phyloP scores from a whole-genome alignment of 805 yeast species.

The Tetrapisispora namnaoensis region DNA sequence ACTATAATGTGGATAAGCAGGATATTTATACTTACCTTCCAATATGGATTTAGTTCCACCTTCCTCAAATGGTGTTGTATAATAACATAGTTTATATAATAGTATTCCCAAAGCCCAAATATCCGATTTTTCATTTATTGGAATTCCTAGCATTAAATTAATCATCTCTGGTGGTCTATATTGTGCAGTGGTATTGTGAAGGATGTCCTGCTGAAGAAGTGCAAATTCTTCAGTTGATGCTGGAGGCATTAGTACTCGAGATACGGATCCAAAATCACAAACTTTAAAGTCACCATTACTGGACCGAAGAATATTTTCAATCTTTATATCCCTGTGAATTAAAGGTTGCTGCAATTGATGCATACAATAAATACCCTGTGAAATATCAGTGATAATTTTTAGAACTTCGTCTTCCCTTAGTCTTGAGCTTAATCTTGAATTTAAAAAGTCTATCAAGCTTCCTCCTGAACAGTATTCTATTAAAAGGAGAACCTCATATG shows the following conservation, averaged over 20 bases:
- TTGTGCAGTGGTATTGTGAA: conserved; percentile 78
- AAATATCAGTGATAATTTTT: conserved; percentile 56
- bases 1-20: conserved; percentile 48
- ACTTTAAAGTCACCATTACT: conserved; percentile 50
- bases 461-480: conserved; percentile 75
- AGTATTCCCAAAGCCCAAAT: conserved; percentile 81
- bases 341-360: conserved; percentile 64
- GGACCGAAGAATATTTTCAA: conserved; percentile 67
- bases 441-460: conserved; percentile 74
- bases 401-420: conserved; percentile 60
- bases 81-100: conserved; percentile 67
- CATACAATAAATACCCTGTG: conserved; percentile 69
- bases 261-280: conserved; percentile 79
- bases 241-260: conserved; percentile 55
- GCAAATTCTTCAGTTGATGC: conserved; percentile 49
- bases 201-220: conserved; percentile 52
- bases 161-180: conserved; percentile 81
- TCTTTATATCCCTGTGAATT: conserved; percentile 72
- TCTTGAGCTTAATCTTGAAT: conserved; percentile 54
- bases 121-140: conserved; percentile 75
- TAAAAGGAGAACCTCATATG: conserved; percentile 64
- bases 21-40: conserved; percentile 44
- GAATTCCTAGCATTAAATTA: conserved; percentile 54
- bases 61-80: conserved; percentile 72
- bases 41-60: conserved; percentile 56